phyloP scores from a whole-genome alignment of 2,329 filamentous ascomycete genomes.

The Colletotrichum spinosum region DNA sequence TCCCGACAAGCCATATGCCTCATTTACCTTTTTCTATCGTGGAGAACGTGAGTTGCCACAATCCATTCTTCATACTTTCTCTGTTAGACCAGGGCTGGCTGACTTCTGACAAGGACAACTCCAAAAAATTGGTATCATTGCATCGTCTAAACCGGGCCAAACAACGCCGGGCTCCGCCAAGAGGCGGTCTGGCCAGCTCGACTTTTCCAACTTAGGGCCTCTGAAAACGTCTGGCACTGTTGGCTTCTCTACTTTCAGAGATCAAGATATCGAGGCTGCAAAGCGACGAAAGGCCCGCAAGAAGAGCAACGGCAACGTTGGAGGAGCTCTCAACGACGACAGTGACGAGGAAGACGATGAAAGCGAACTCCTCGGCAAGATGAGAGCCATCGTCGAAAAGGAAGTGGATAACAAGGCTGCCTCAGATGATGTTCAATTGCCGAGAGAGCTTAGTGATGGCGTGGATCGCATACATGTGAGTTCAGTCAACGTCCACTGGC shows the following conservation, averaged over 20 bases:
- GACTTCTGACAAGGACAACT: slow-evolving; percentile 76
- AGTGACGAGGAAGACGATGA: slow-evolving; percentile 80
- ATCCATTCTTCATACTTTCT: slow-evolving; percentile 2
- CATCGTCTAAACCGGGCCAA: slow-evolving; percentile 73
- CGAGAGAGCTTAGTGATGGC: slow-evolving; percentile 82
- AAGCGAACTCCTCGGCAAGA: slow-evolving; percentile 70
- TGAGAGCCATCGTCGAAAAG: slow-evolving; percentile 73
- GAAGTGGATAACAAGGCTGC: slow-evolving; percentile 69
- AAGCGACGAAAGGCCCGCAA: slow-evolving; percentile 71
- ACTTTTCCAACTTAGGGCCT: slow-evolving; percentile 87
- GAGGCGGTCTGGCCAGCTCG: slow-evolving; percentile 83
- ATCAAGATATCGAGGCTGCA: slow-evolving; percentile 67
- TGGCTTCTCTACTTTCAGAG: slow-evolving; percentile 90
- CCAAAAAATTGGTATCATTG: slow-evolving; percentile 93
- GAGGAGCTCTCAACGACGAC: slow-evolving; percentile 71
- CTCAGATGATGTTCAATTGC: slow-evolving; percentile 78
- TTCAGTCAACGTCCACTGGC: slow-evolving; percentile 23
- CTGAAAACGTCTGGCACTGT: slow-evolving; percentile 89
- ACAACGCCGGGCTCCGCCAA: slow-evolving; percentile 73
- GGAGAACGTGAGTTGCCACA: slow-evolving; percentile 83
- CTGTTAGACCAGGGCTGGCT: slow-evolving; percentile 1
- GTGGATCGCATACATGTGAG: slow-evolving; percentile 85
- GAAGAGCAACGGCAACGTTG: slow-evolving; percentile 70
- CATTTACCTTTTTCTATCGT: slow-evolving; percentile 97
- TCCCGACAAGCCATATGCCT: slow-evolving; percentile 94